Evolutionary conservation across 176 grass and related monocot species (phyloP), one percentile per base, ranked within the genome.

Genomic region (Oryza brachyantha): DNA sequence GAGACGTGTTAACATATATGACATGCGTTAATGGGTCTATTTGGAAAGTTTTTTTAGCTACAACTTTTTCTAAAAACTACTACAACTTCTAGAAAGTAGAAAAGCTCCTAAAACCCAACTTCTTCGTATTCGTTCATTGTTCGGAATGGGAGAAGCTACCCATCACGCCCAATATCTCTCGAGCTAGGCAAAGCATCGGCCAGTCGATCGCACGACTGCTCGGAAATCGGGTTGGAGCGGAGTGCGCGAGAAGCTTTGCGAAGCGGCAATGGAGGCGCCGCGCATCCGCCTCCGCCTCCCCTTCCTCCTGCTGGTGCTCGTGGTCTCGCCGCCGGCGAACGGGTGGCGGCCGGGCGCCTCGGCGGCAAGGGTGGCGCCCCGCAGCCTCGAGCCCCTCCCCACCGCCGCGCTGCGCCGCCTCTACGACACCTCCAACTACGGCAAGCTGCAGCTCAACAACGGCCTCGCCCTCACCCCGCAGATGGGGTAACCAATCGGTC

Each of bases 371-470:
- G 61, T 17, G 8, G 4, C 43, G 58, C 29, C 17, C 16, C 10
- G 19, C 86, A n/a, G 86, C 26, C 63, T 88, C 54, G 41, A 29
- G 55, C 69, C 81, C 63, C 81, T 88, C n/a, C 11, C 83, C 17
- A 74, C 83, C 50, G 79, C 79, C 38, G 69, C 75, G 17, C 81
- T 88, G 25, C 74, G 67, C 73, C 84, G 86, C 28, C 57, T 85
- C 59, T 97, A 92, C 85, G 95, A 94, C 84, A 94, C 85, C 68
- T 94, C 91, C 85, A 87, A 97, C 87, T 97, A 97, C 84, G 92
- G 95, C 68, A 88, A 66, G 73, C 85, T 97, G 64, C 95, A 94
- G 89, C 87, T 97, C 83, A 70, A 92, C 92, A 97, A 97, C 64
- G 95, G 95, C 87, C 83, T 97, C 37, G 95, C 89, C 28, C 92